These are phyloP conservation scores for Roridomyces roridus DNA, from an alignment of 768 basidiomycete species.

Conservation along the genomic window DNA sequence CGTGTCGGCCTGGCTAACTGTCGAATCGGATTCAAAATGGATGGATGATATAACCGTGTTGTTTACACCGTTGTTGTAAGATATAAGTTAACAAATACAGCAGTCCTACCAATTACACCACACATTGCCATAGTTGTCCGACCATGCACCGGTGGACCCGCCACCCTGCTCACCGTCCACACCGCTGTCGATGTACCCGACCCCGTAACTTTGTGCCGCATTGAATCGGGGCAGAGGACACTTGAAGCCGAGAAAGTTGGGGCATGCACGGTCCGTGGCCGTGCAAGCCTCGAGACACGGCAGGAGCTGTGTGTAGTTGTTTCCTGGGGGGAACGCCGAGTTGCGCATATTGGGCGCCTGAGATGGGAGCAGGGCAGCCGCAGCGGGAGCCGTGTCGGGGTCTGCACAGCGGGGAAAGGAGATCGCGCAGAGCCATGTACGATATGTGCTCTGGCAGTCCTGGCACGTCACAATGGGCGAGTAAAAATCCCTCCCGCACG, in stretches of 20 bases:
- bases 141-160: constrained; percentile 59
- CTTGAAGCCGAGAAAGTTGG: constrained; percentile 69
- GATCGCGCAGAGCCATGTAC: constrained; percentile 77
- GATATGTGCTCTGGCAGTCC: constrained; percentile 77
- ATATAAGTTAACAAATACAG: constrained; percentile 1
- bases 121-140: constrained; percentile 77
- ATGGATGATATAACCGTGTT: constrained; percentile 67
- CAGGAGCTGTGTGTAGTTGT: constrained; percentile 64
- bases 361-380: constrained; percentile 31
- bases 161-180: constrained; percentile 49
- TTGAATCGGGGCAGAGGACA: constrained; percentile 71
- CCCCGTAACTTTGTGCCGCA: constrained; percentile 73
- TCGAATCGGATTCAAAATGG: constrained; percentile 54
- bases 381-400: constrained; percentile 38
- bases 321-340: constrained; percentile 48
- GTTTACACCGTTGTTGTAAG: constrained; percentile 38
- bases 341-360: constrained; percentile 44
- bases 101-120: constrained; percentile 86
- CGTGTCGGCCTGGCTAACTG: constrained; percentile 52
- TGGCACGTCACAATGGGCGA: constrained; percentile 79
- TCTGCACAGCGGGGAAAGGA: constrained; percentile 74
- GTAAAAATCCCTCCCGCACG: constrained; percentile 83
- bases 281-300: constrained; percentile 85
- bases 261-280: constrained; percentile 77
- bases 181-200: constrained; percentile 72